A percentile compares a stretch with the other conserved stretches of the same genome.
Conservation (phyloP, 2,329 filamentous ascomycete genomes). For the Epichloe sibirici region DNA sequence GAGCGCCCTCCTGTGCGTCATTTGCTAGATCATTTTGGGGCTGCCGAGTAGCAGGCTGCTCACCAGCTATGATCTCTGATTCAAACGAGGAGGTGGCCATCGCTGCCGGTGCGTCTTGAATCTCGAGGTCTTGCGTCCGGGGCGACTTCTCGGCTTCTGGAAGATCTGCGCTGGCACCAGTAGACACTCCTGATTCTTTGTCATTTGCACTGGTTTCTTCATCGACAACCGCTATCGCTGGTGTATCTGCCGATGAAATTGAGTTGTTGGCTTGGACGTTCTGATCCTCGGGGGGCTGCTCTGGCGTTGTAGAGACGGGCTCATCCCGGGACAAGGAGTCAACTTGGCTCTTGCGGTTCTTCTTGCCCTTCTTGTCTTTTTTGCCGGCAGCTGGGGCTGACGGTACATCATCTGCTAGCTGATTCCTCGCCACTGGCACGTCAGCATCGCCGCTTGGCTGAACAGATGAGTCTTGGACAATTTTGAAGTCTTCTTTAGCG, state of each 20-base stretch:
- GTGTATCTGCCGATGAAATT: background rate
- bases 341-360: constrained; percentile 6
- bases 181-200: background rate
- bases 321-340: constrained; percentile 3
- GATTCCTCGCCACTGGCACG: constrained; percentile 1
- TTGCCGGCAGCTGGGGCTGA: constrained; percentile 7
- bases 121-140: background rate
- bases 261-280: background rate
- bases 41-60: background rate
- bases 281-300: background rate
- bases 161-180: background rate
- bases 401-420: constrained; percentile 7
- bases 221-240: background rate
- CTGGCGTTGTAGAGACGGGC: background rate
- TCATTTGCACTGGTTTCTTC: background rate
- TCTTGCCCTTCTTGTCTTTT: constrained; percentile 12
- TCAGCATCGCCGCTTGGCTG: constrained; percentile 1
- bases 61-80: background rate
- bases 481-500: background rate
- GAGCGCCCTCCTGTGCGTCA: background rate
- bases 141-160: background rate
- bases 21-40: background rate
- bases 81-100: background rate
- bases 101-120: background rate
- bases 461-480: background rate